phyloP scores from a whole-genome alignment of 345 rosid genomes.

The Euphorbia lathyris region DNA sequence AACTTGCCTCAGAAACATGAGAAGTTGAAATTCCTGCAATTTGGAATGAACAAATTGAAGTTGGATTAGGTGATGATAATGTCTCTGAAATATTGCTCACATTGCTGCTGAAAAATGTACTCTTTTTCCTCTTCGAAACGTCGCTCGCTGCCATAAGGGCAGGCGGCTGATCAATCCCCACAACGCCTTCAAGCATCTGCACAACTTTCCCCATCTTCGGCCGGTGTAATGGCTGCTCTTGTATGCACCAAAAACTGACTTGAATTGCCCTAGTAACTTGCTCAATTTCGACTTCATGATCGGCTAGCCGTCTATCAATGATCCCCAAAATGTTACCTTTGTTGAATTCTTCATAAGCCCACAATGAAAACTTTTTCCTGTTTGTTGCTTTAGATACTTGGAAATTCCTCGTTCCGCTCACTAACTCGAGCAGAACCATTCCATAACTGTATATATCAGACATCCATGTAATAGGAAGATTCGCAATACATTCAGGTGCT shows the following conservation, averaged over 20 bases:
- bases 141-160: conserved; percentile 37
- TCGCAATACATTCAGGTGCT: conserved; percentile 34
- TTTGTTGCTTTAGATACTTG: conserved; percentile 29
- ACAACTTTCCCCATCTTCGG: conserved; percentile 30
- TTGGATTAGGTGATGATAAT: conserved; percentile 35
- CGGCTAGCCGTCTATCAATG: conserved; percentile 11
- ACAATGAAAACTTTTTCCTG: conserved; percentile 47
- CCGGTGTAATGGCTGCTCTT: conserved; percentile 26
- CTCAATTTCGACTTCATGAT: conserved; percentile 16
- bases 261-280: conserved; percentile 21
- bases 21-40: conserved; percentile 37
- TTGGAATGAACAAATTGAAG: conserved; percentile 44
- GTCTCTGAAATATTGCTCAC: conserved; percentile 31
- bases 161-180: conserved; percentile 46
- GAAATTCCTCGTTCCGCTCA: conserved; percentile 29
- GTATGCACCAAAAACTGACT: conserved; percentile 31
- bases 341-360: conserved; percentile 64
- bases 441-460: conserved; percentile 29
- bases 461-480: conserved; percentile 29
- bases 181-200: conserved; percentile 40
- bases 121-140: conserved; percentile 28
- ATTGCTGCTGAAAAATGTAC: conserved; percentile 35
- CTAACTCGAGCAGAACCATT: conserved; percentile 28
- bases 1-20: conserved; percentile 30
- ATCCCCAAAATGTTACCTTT: conserved; percentile 14